These are phyloP conservation scores for Fusarium nygamai DNA, from an alignment of 2,329 filamentous ascomycete species.

Conservation along the genomic window DNA sequence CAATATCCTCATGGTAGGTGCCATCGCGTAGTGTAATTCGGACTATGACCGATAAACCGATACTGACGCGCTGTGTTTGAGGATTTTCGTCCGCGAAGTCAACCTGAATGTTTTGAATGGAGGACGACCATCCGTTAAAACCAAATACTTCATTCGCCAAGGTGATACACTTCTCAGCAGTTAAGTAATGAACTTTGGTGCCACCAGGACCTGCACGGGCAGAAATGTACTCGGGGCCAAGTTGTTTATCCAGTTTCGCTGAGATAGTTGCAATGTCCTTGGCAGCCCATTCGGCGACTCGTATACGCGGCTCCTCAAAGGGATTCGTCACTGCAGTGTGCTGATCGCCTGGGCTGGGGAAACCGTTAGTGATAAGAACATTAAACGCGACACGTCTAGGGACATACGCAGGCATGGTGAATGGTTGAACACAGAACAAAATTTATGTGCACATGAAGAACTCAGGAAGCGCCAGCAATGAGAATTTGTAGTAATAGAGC, in stretches of 20 bases:
- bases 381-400: constrained; percentile 15
- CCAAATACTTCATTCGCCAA: constrained; percentile 96
- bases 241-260: constrained; percentile 86
- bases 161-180: constrained; percentile 96
- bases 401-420: constrained; percentile 58
- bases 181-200: constrained; percentile 89
- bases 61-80: constrained; percentile 78
- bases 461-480: not conserved
- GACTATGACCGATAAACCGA: constrained; percentile 90
- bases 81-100: constrained; percentile 93
- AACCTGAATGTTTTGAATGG: constrained; percentile 93
- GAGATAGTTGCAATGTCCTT: constrained; percentile 89
- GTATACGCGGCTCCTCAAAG: constrained; percentile 77
- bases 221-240: constrained; percentile 96
- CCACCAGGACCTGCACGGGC: constrained; percentile 84
- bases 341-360: constrained; percentile 73
- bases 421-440: constrained; percentile 6
- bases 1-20: constrained; percentile 97
- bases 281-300: constrained; percentile 85
- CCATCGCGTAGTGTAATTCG: constrained; percentile 91
- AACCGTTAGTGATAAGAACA: constrained; percentile 26
- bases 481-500: not conserved
- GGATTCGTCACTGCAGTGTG: constrained; percentile 73
- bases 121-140: constrained; percentile 97
- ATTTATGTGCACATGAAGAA: constrained; percentile 41